These are phyloP conservation scores for Aspergillus carlsbadensis DNA, from an alignment of 495 filamentous ascomycete species.

Conservation along the genomic window DNA sequence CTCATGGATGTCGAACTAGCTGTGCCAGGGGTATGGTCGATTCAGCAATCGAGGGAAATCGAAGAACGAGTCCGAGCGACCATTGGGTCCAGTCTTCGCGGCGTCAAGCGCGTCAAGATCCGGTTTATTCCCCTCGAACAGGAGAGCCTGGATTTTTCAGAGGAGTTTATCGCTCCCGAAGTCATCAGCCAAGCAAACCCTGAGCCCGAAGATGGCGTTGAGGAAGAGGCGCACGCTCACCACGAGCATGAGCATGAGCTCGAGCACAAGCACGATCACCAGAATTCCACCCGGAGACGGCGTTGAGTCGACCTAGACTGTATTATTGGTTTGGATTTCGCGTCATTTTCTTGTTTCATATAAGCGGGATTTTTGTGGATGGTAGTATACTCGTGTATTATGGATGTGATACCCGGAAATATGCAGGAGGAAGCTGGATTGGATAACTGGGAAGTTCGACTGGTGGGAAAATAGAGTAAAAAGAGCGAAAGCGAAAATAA, in stretches of 20 bases:
- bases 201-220: conserved; percentile 58
- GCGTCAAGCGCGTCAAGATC: conserved; percentile 76
- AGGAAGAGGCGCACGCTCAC: conserved; percentile 23
- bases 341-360: conserved; percentile 2
- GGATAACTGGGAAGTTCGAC: not conserved
- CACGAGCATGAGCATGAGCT: conserved; percentile 42
- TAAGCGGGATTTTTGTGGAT: not conserved
- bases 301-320: conserved; percentile 16
- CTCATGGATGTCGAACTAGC: conserved; percentile 83
- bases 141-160: conserved; percentile 52
- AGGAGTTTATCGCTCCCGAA: conserved; percentile 76
- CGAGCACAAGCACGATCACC: conserved; percentile 20
- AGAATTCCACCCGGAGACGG: conserved; percentile 28
- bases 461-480: not conserved
- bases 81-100: conserved; percentile 72
- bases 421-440: not conserved
- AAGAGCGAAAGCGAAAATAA: not conserved
- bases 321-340: conserved; percentile 8
- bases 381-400: not conserved
- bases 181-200: conserved; percentile 61
- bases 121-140: conserved; percentile 72
- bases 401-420: not conserved
- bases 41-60: conserved; percentile 63
- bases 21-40: conserved; percentile 68
- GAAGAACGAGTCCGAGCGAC: conserved; percentile 69